Percentiles rank a stretch among this genome's conserved stretches.
Conservation (phyloP, 1,284 basidiomycete genomes). For the Cryptococcus depauperatus region DNA sequence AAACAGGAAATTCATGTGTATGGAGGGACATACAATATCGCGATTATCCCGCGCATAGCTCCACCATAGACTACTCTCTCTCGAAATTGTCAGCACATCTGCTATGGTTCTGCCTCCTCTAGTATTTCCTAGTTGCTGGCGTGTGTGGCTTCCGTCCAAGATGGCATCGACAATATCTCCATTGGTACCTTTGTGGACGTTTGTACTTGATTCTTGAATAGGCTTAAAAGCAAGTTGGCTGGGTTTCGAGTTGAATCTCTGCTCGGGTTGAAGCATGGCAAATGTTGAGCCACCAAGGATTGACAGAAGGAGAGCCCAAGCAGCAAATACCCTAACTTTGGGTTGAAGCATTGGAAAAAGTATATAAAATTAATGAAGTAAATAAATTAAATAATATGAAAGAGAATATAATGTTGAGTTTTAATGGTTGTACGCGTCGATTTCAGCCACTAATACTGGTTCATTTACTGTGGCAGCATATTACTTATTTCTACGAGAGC, state of each 20-base stretch:
- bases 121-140: neutral
- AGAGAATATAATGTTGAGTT: too few relatives aligned
- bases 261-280: neutral
- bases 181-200: too few relatives aligned
- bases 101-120: conserved; percentile 16
- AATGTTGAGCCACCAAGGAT: conserved; percentile 1
- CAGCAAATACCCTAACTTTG: conserved; percentile 6
- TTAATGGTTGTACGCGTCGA: too few relatives aligned
- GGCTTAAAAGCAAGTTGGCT: neutral
- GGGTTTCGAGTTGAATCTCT: too few relatives aligned
- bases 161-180: conserved; percentile 12
- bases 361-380: too few relatives aligned
- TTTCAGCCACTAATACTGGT: too few relatives aligned
- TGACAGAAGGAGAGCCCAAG: conserved; percentile 3
- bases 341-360: conserved; percentile 1
- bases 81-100: conserved; percentile 36
- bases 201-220: too few relatives aligned
- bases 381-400: too few relatives aligned
- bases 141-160: too few relatives aligned
- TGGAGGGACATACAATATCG: conserved; percentile 24
- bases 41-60: conserved; percentile 38
- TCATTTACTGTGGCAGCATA: too few relatives aligned
- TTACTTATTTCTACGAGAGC: too few relatives aligned
- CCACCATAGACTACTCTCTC: conserved; percentile 36
- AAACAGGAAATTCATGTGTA: neutral